Evolutionary conservation across 2,329 filamentous ascomycete genomes (phyloP).

Genomic region (Blastomyces percursus): DNA sequence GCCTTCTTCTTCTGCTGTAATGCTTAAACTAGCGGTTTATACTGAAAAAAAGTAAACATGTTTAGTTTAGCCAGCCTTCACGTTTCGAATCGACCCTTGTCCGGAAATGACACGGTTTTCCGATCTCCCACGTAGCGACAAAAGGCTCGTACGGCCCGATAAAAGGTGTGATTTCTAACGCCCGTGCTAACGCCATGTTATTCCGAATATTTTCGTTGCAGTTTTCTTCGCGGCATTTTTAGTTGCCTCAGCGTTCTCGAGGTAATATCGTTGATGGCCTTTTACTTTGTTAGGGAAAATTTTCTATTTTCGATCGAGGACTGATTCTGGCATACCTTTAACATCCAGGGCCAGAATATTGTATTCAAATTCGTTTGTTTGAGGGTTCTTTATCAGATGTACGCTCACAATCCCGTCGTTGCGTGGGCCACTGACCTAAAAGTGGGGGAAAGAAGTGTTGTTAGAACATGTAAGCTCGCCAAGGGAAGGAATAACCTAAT

Average conservation of each 20-base stretch:
- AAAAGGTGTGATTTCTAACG: background rate
- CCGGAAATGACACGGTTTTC: background rate
- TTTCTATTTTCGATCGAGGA: background rate
- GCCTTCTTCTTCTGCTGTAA: background rate
- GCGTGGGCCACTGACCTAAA: slow-evolving; percentile 62
- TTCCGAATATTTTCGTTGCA: slow-evolving; percentile 41
- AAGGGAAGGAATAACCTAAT: background rate
- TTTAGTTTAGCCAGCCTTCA: background rate
- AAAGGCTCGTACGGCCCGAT: background rate
- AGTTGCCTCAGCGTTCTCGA: slow-evolving; percentile 36
- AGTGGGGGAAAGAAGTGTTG: slow-evolving; percentile 23
- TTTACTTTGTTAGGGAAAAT: slow-evolving; percentile 9
- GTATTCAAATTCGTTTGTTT: slow-evolving; percentile 62
- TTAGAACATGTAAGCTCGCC: background rate
- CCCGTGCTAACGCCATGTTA: slow-evolving; percentile 32
- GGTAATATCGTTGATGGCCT: slow-evolving; percentile 36
- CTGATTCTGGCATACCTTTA: slow-evolving; percentile 39
- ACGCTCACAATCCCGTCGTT: slow-evolving; percentile 63
- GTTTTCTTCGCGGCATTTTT: slow-evolving; percentile 28
- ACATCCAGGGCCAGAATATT: slow-evolving; percentile 71
- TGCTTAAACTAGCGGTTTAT: background rate
- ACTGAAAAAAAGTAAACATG: background rate
- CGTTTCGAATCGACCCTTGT: background rate
- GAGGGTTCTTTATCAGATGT: slow-evolving; percentile 61
- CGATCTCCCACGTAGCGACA: background rate